Evolutionary conservation across 2,329 filamentous ascomycete species (phyloP).

Genomic region (Remersonia thermophila): DNA sequence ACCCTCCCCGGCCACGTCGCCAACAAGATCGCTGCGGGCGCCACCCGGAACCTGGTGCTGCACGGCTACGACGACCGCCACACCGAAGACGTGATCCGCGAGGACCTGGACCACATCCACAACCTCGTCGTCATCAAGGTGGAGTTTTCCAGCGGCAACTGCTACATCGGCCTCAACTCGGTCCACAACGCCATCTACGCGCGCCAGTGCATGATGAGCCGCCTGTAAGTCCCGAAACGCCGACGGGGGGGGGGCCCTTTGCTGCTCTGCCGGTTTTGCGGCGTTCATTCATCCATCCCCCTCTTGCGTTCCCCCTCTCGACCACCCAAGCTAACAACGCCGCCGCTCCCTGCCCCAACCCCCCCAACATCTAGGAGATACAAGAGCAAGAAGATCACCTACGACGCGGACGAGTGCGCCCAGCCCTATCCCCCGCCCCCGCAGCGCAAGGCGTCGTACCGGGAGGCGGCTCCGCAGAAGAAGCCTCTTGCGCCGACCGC

Average conservation of each 20-base stretch:
- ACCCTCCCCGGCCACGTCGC: constrained; percentile 49
- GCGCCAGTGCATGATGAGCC: constrained; percentile 63
- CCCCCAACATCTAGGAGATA: constrained; percentile 44
- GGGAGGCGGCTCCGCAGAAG: constrained; percentile 21
- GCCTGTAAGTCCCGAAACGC: constrained; percentile 34
- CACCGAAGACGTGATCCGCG: constrained; percentile 52
- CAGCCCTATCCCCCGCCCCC: constrained; percentile 33
- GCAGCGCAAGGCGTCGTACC: constrained; percentile 13
- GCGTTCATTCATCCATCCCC: no score
- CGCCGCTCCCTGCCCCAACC: no score
- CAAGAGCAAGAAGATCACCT: constrained; percentile 58
- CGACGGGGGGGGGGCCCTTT: no score
- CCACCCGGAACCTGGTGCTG: constrained; percentile 63
- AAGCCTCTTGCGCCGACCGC: constrained; percentile 26
- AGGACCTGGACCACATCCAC: constrained; percentile 73
- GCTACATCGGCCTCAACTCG: constrained; percentile 63
- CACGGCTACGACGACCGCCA: constrained; percentile 43
- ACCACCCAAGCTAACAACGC: no score
- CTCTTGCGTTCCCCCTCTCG: no score
- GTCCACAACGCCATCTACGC: constrained; percentile 65
- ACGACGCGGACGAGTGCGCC: constrained; percentile 60
- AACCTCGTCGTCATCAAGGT: constrained; percentile 61
- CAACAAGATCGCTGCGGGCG: constrained; percentile 51
- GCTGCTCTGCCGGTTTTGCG: no score
- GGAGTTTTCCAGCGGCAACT: constrained; percentile 44